Base-by-base conservation (phyloP, 345 rosid genomes). In the Arabis hirsuta region DNA sequence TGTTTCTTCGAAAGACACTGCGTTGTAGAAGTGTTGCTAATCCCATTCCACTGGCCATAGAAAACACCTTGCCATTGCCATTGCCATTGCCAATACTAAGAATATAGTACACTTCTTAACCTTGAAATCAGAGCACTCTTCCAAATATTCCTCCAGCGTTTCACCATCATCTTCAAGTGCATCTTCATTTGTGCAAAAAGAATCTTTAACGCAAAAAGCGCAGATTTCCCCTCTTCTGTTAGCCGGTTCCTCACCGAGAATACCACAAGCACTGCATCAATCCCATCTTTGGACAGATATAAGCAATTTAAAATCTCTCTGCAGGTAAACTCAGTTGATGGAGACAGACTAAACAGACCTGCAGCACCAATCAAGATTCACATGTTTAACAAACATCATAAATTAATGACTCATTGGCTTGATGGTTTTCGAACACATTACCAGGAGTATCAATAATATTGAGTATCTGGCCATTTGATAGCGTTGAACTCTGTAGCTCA, bases 401-500 rank as follows among this genome's bases (percentile, higher is more conserved):
- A 5, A 5, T 61, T n/a, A 5, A 61, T 4, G 26, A n/a, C 9
- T 24, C 32, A 39, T 61, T 61, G 24, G 39, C 51, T 61, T 10
- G 8, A 14, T 13, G 5, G 13, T 61, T 61, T 13, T 26, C 52
- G 9, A 34, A 34, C 3, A 43, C 24, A 9, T 41, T 80, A 91
- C 97, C 91, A 43, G 96, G 97, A 73, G 97, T 91, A 54, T 88
- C 96, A 12, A 91, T 83, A 70, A 91, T 96, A 78, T 84, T 88
- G 66, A 91, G 14, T 7, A 76, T 69, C 47, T 84, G 92, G 12
- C 91, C 90, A 80, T 84, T 84, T 29, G 44, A 55, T 26, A 80
- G 61, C 9, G 62, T 74, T n/a, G 38, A 11, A 16, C 55, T 65
- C 78, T 83, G 85, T 81, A 85, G 71, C 76, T 85, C 89, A 57